These are phyloP conservation scores for Boletus huronensis DNA, from an alignment of 768 basidiomycete genomes.

Conservation along the genomic window DNA sequence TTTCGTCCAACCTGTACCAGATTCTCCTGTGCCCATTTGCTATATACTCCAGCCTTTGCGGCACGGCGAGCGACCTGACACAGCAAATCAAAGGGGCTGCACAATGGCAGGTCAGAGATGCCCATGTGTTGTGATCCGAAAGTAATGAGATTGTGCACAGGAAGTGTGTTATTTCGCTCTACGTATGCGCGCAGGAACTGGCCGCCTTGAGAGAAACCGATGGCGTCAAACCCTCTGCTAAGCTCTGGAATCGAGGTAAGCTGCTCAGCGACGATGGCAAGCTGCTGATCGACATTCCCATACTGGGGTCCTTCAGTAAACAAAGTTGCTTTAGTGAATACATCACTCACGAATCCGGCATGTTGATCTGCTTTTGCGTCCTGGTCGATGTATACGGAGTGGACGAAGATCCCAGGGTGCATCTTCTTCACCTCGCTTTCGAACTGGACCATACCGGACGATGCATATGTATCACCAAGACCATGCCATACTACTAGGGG, in stretches of 20 bases:
- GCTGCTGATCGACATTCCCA: constrained; percentile 71
- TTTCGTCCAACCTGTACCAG: constrained; percentile 56
- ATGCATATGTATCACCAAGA: constrained; percentile 74
- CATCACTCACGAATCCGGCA: constrained; percentile 67
- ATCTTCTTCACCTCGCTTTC: constrained; percentile 52
- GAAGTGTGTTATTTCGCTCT: constrained; percentile 70
- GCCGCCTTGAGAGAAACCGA: constrained; percentile 88
- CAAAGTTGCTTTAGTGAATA: background rate
- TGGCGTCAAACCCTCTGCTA: constrained; percentile 71
- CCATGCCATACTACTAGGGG: constrained; percentile 80
- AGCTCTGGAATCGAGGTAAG: constrained; percentile 63
- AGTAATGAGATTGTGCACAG: constrained; percentile 76
- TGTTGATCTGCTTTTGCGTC: constrained; percentile 59
- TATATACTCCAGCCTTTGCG: constrained; percentile 63
- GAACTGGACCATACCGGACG: constrained; percentile 71
- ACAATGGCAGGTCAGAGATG: constrained; percentile 69
- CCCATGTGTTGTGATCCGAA: constrained; percentile 91
- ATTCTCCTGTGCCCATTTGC: constrained; percentile 71
- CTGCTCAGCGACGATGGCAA: constrained; percentile 62
- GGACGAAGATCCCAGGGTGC: constrained; percentile 74
- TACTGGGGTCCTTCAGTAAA: constrained; percentile 46
- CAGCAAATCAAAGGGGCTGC: constrained; percentile 59
- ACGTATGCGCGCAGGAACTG: constrained; percentile 87
- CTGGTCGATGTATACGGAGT: constrained; percentile 66
- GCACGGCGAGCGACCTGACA: constrained; percentile 67